A percentile compares a stretch with the other conserved stretches of the same genome.
These are phyloP conservation scores for Silene uniflora DNA, from an alignment of 148 eudicot genomes.

Conservation along the genomic window DNA sequence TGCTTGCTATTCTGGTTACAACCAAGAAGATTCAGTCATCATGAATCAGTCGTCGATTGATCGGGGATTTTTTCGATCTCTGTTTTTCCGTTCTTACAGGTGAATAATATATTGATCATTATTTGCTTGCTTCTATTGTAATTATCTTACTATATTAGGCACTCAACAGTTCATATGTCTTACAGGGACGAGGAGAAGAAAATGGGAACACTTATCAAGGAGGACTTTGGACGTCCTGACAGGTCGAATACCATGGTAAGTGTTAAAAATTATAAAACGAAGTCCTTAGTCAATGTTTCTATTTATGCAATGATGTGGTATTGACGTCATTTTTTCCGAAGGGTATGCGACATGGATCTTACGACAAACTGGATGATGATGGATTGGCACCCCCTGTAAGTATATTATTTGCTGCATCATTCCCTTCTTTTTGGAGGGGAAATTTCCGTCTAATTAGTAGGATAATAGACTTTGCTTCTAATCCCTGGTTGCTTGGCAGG, in stretches of 20 bases:
- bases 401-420: constrained; percentile 10
- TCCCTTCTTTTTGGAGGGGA: neutral
- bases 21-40: constrained; percentile 97
- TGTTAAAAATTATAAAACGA: neutral
- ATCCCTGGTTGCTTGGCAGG: constrained; percentile 37
- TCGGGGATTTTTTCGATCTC: constrained; percentile 91
- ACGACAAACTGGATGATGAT: constrained; percentile 95
- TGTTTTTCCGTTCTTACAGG: constrained; percentile 96
- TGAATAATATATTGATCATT: constrained; percentile 8
- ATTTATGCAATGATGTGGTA: constrained; percentile 6
- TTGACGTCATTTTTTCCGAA: constrained; percentile 20
- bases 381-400: constrained; percentile 99
- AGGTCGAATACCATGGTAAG: constrained; percentile 86
- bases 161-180: constrained; percentile 10
- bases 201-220: constrained; percentile 95
- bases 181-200: constrained; percentile 91
- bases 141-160: neutral
- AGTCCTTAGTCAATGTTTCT: neutral
- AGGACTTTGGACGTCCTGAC: constrained; percentile 93
- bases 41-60: constrained; percentile 98
- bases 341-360: constrained; percentile 99
- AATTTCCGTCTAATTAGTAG: neutral
- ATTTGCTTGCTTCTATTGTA: neutral
- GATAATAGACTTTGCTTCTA: constrained; percentile 1
- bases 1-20: constrained; percentile 94